These are phyloP conservation scores for Ganoderma lucidum DNA, from an alignment of 1,284 basidiomycete species.

Conservation along the genomic window DNA sequence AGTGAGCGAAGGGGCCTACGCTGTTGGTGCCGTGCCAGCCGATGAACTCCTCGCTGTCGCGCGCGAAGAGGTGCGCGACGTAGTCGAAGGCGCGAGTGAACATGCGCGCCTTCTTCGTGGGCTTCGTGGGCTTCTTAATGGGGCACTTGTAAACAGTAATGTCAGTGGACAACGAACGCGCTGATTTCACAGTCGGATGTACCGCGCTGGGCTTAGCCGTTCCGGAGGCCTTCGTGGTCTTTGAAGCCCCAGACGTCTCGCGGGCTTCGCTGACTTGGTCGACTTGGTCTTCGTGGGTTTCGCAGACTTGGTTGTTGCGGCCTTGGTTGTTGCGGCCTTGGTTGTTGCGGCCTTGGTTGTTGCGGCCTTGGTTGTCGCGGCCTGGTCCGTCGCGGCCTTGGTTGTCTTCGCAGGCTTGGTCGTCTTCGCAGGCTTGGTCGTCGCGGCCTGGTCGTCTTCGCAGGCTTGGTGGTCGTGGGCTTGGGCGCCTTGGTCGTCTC, in stretches of 20 bases:
- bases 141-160: background rate
- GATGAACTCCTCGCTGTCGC: conserved; percentile 8
- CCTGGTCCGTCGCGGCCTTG: background rate
- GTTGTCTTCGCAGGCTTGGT: background rate
- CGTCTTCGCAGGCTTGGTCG: background rate
- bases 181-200: background rate
- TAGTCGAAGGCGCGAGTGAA: conserved; percentile 10
- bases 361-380: background rate
- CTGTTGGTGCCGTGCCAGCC: conserved; percentile 14
- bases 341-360: background rate
- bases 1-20: background rate
- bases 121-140: conserved; percentile 1
- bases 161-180: background rate
- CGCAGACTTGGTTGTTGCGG: background rate
- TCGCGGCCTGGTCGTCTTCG: background rate
- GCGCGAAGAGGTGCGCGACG: conserved; percentile 11
- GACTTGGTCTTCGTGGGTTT: conserved; percentile 4
- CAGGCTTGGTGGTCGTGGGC: background rate
- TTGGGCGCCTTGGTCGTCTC: background rate
- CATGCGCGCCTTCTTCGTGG: background rate
- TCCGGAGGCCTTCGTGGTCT: conserved; percentile 3
- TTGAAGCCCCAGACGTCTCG: background rate
- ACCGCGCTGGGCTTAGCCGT: conserved; percentile 1
- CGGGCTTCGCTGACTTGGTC: background rate
- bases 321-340: background rate